A percentile compares a stretch with the other conserved stretches of the same genome.
Evolutionary conservation across 805 yeast genomes (phyloP).

Genomic region (Starmerella vitae): DNA sequence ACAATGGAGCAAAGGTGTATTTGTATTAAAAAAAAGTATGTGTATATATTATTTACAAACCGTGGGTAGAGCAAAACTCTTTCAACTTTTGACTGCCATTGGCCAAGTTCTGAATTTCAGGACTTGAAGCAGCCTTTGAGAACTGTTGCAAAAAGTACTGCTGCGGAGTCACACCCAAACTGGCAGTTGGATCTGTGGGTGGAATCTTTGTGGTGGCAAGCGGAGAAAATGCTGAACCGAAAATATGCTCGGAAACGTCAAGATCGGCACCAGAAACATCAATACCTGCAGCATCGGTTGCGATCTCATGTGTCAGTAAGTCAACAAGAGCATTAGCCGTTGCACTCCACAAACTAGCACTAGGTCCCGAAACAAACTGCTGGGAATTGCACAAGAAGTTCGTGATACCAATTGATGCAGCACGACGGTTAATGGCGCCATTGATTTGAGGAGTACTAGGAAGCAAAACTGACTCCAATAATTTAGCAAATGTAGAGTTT

Average conservation of each 20-base stretch:
- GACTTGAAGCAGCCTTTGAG: constrained; percentile 7
- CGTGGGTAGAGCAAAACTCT: neutral
- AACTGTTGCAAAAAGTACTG: constrained; percentile 21
- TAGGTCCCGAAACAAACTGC: constrained; percentile 32
- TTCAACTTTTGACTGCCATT: neutral
- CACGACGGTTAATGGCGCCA: constrained; percentile 34
- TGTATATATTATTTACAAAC: neutral
- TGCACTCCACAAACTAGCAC: constrained; percentile 31
- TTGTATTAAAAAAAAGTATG: constrained; percentile 30
- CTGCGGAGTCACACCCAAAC: constrained; percentile 27
- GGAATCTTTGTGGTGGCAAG: constrained; percentile 48
- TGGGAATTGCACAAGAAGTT: constrained; percentile 31
- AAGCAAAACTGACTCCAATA: constrained; percentile 24
- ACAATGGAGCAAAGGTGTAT: constrained; percentile 37
- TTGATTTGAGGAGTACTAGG: constrained; percentile 29
- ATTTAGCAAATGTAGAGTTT: constrained; percentile 29
- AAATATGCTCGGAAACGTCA: constrained; percentile 60
- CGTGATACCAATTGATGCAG: constrained; percentile 38
- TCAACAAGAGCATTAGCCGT: constrained; percentile 35
- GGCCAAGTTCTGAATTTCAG: constrained; percentile 10
- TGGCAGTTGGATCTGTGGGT: constrained; percentile 58
- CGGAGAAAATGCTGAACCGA: constrained; percentile 75
- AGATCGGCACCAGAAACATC: constrained; percentile 22
- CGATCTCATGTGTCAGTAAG: constrained; percentile 32
- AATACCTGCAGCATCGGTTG: constrained; percentile 24